Evolutionary conservation across 169 alveolate genomes (phyloP), one percentile per base, ranked within the genome.

Genomic region (Eimeria acervulina): DNA sequence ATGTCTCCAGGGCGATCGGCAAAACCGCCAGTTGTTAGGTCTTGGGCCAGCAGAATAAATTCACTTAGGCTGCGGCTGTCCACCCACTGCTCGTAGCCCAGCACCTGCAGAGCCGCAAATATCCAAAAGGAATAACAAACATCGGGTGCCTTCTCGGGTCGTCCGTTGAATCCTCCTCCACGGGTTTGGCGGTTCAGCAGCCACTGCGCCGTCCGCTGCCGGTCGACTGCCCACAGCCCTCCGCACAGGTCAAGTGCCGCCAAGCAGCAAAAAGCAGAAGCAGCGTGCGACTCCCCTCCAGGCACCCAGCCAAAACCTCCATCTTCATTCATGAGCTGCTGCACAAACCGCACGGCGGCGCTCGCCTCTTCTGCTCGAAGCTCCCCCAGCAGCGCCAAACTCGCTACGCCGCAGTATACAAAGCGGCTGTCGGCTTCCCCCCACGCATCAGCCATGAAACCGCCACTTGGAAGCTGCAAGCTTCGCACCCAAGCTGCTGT

Each of bases 61-160:
- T 81, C 91, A 31, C 90, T 66, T 23, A 95, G 95, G 47, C 89
- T 51, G 1, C 61, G 72, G 61, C 81, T 63, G 74, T 95, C 96
- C 26, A 90, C 90, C 96, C 96, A 90, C 19, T 66, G 72, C 38
- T 59, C 61, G 66, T 59, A 74, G 23, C 97, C 98, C 31, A 99
- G 96, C 97, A 98, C 96, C 95, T 96, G 96, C 89, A 98, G 96
- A 40, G 98, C 95, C 36, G 99, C 97, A 63, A 97, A 97, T 36
- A 98, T 98, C 99, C 99, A 99, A 99, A 99, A 99, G 42, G 99
- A 98, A 97, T 99, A 99, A 76, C 99, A 99, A 21, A 99, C 99
- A 94, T 99, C 99, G 13, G 99, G 99, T 23, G 99, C 98, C 96
- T 99, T 99, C 95, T 99, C 99, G 33, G 99, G 99, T 84, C 99